Percentiles rank a stretch among this genome's conserved stretches.
phyloP scores from a whole-genome alignment of 2,329 filamentous ascomycete species.

The Talaromyces sp. region DNA sequence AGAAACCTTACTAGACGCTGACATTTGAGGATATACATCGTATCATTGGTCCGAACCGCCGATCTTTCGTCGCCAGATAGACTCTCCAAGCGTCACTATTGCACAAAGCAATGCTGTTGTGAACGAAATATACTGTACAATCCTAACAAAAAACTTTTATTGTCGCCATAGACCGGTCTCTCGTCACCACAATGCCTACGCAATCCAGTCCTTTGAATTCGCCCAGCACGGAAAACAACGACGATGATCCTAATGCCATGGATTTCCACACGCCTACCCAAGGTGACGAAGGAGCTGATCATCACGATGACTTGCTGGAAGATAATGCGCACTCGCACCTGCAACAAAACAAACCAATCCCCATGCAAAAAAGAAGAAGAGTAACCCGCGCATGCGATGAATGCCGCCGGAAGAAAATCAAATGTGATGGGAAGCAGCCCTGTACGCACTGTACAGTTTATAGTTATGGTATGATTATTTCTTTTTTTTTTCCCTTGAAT shows the following conservation, averaged over 20 bases:
- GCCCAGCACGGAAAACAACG: slow-evolving; percentile 4
- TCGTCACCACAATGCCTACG: slow-evolving; percentile 3
- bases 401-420: slow-evolving; percentile 81
- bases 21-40: not conserved
- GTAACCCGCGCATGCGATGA: slow-evolving; percentile 80
- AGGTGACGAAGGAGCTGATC: slow-evolving; percentile 12
- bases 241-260: slow-evolving; percentile 9
- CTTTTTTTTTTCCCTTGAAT: not conserved
- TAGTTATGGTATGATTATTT: slow-evolving; percentile 72
- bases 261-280: slow-evolving; percentile 14
- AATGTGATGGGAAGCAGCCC: slow-evolving; percentile 80
- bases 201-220: slow-evolving; percentile 7
- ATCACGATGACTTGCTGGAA: slow-evolving; percentile 9
- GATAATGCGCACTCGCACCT: slow-evolving; percentile 21
- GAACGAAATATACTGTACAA: not conserved
- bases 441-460: slow-evolving; percentile 97
- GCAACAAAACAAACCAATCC: slow-evolving; percentile 35
- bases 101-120: not conserved
- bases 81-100: not conserved
- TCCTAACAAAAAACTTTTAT: not conserved
- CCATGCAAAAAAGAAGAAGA: slow-evolving; percentile 70
- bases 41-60: not conserved
- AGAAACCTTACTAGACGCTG: not conserved
- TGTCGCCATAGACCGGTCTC: not conserved
- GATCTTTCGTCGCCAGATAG: not conserved